Evolutionary conservation across 257 asterid species (phyloP).

Genomic region (Solanum rostratum): DNA sequence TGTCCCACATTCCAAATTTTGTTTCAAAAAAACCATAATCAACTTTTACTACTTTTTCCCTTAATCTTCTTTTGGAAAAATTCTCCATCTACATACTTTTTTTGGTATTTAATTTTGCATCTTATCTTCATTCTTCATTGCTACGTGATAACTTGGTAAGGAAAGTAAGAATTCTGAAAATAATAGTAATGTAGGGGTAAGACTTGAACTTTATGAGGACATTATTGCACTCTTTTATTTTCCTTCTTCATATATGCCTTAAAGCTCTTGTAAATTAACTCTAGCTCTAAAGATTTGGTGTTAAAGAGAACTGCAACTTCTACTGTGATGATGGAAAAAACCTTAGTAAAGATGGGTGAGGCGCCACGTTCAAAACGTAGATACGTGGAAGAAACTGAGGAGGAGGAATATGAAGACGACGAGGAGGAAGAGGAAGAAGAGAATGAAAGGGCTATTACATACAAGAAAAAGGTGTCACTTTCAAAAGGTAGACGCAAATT

Average conservation of each 20-base stretch:
- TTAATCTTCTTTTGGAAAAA: background rate
- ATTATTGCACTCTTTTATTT: background rate
- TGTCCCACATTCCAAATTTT: background rate
- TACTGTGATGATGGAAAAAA: background rate
- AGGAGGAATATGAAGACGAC: background rate
- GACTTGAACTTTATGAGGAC: background rate
- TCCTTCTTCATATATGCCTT: background rate
- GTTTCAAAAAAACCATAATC: background rate
- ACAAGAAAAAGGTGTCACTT: background rate
- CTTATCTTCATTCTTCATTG: background rate
- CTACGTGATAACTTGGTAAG: background rate
- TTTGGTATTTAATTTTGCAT: background rate
- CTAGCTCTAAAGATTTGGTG: background rate
- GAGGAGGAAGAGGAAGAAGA: background rate
- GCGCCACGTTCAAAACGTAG: background rate
- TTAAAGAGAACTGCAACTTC: background rate
- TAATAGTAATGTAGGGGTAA: background rate
- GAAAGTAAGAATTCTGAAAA: background rate
- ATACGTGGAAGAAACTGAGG: background rate
- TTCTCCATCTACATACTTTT: background rate
- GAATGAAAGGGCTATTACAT: background rate
- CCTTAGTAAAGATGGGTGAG: background rate
- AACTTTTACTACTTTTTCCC: background rate
- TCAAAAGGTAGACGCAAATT: background rate
- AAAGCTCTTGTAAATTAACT: background rate